Evolutionary conservation across 768 basidiomycete genomes (phyloP), one percentile per base, ranked within the genome.

Genomic region (Calocybe gangraenosa): DNA sequence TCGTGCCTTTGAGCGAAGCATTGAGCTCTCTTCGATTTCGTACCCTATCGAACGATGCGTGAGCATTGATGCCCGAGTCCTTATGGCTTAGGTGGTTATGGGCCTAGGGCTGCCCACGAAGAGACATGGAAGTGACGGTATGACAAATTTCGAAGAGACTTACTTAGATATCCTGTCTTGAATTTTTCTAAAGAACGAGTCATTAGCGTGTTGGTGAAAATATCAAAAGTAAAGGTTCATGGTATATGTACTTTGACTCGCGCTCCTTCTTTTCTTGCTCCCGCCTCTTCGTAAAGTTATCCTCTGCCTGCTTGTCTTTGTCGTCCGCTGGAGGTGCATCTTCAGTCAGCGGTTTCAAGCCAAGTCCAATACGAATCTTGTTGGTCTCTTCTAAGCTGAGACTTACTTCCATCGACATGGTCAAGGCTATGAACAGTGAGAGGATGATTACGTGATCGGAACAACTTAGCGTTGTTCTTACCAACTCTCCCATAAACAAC

Each of bases 311-410:
- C 58, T 86, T 81, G 46, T 96, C 93, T 53, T 78, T 82, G 59
- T 82, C 79, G 59, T 82, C 73, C n/a, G 74, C 76, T 7, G 86
- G 78, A 13, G 70, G 77, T 33, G 75, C 71, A 55, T 92, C 88
- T 55, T 92, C 93, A 14, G 84, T 87, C 46, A 98, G 78, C 33
- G 96, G 94, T 62, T 93, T 91, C 48, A 99, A 82, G 52, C 96
- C 96, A 31, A 96, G 77, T 3, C 85, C 87, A 47, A 95, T 81
- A 69, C 96, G 91, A 64, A 96, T 89, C 68, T 88, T 93, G 76
- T 94, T 94, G 30, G 92, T 94, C 73, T 94, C 92, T 59, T 93
- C 92, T 60, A 95, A 78, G 59, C 87, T 88, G 61, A 95, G 87
- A 54, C 87, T 84, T 65, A 89, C 81, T 71, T 91, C 86, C 85